phyloP scores from a whole-genome alignment of 495 filamentous ascomycete species.

The Annulohypoxylon moriforme region DNA sequence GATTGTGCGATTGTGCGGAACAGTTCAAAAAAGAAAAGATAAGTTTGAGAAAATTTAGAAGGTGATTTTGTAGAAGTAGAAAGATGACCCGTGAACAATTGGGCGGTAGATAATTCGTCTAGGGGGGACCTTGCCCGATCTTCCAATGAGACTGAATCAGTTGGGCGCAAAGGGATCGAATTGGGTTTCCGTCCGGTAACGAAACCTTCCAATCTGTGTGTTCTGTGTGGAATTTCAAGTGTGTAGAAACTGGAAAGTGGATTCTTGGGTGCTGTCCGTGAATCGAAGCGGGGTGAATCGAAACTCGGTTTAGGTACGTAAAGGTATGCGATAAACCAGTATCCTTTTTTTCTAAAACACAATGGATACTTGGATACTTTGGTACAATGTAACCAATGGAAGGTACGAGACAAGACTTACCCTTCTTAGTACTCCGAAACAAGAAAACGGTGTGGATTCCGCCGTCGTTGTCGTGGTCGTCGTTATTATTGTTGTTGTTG shows the following conservation, averaged over 20 bases:
- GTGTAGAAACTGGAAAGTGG: not conserved
- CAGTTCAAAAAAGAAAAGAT: conserved; percentile 15
- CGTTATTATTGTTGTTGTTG: not conserved
- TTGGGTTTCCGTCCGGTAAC: conserved; percentile 32
- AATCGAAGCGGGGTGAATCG: conserved; percentile 36
- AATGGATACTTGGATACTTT: too few species aligned
- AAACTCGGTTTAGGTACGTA: conserved; percentile 10
- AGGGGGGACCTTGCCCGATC: conserved; percentile 28
- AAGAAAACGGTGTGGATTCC: not conserved
- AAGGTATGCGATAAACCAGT: conserved; percentile 2
- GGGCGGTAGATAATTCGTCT: conserved; percentile 24
- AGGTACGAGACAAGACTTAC: conserved; percentile 22
- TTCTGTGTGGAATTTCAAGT: conserved; percentile 33
- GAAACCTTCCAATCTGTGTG: not conserved
- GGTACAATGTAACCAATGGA: conserved; percentile 5
- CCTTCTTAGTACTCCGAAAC: conserved; percentile 19
- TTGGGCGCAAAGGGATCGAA: conserved; percentile 46
- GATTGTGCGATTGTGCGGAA: conserved; percentile 18
- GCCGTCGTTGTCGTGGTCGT: not conserved
- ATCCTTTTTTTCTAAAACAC: not conserved
- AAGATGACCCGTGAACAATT: conserved; percentile 21
- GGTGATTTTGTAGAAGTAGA: conserved; percentile 11
- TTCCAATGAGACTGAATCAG: conserved; percentile 44
- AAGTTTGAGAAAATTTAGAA: conserved; percentile 25
- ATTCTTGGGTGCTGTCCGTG: conserved; percentile 19